Conservation (phyloP, 129 eudicot species). For the Centrapalus pauciflorus region DNA sequence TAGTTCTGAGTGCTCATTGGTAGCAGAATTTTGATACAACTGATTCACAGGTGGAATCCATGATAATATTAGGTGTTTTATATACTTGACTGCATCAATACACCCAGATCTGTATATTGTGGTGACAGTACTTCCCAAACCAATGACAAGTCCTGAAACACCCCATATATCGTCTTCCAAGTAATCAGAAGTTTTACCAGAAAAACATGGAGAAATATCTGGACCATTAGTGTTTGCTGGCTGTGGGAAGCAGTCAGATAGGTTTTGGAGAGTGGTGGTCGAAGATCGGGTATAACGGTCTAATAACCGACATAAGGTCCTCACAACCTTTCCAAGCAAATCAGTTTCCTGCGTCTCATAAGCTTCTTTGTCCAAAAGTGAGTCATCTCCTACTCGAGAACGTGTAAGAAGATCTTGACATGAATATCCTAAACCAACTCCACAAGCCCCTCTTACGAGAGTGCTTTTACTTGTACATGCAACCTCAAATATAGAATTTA, state of each 20-base stretch:
- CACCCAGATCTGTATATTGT: conserved; percentile 72
- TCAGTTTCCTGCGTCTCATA: conserved; percentile 49
- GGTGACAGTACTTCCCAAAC: conserved; percentile 67
- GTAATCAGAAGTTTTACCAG: conserved; percentile 28
- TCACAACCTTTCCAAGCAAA: conserved; percentile 53
- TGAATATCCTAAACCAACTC: conserved; percentile 82
- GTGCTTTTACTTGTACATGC: conserved; percentile 74
- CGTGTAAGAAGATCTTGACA: conserved; percentile 77
- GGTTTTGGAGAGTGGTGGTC: conserved; percentile 35
- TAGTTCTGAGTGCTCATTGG: conserved; percentile 21
- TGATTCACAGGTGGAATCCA: conserved; percentile 53
- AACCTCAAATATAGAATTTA: no score
- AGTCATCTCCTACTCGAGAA: conserved; percentile 27
- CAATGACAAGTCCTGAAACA: conserved; percentile 76
- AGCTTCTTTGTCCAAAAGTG: conserved; percentile 36
- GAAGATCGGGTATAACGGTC: conserved; percentile 42
- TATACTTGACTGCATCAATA: conserved; percentile 48
- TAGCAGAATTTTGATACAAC: conserved; percentile 10
- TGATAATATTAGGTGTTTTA: conserved; percentile 48
- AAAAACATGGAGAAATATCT: conserved; percentile 12
- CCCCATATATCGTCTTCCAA: conserved; percentile 91
- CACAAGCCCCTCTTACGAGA: conserved; percentile 97
- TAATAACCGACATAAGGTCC: conserved; percentile 51
- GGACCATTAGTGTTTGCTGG: conserved; percentile 31
- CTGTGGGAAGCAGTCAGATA: conserved; percentile 40